These are phyloP conservation scores for Macadamia tetraphylla DNA, from an alignment of 164 flowering plant species.

Conservation along the genomic window DNA sequence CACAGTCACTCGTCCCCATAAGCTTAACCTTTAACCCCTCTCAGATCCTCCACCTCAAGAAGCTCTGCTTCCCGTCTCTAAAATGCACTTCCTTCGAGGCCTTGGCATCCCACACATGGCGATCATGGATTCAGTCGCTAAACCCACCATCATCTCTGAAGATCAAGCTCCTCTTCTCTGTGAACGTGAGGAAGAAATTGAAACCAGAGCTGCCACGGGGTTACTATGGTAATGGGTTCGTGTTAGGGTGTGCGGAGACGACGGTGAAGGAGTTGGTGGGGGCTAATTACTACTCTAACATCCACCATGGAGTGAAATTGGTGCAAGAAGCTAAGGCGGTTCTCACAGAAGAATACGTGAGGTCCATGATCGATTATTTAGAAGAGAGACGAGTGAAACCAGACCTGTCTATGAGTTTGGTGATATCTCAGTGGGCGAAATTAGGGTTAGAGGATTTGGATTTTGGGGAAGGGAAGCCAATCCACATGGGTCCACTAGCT, in stretches of 20 bases:
- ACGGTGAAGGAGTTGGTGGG: constrained; percentile 36
- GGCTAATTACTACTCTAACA: constrained; percentile 17
- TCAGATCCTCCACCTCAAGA: constrained; percentile 53
- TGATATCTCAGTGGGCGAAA: constrained; percentile 80
- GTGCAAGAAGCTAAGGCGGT: constrained; percentile 60
- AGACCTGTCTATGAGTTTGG: constrained; percentile 53
- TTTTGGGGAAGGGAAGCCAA: constrained; percentile 41
- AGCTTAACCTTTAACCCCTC: constrained; percentile 56
- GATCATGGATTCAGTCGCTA: constrained; percentile 64
- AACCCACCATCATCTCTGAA: constrained; percentile 26
- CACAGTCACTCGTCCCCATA: constrained; percentile 48
- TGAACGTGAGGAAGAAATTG: constrained; percentile 45
- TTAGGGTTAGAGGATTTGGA: constrained; percentile 79
- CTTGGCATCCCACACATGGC: constrained; percentile 89
- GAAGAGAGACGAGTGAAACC: constrained; percentile 54
- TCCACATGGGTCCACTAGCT: not conserved
- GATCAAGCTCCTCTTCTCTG: constrained; percentile 80
- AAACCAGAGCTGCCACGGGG: constrained; percentile 49
- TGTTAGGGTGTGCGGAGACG: constrained; percentile 71
- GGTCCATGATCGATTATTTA: constrained; percentile 53
- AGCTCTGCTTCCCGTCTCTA: constrained; percentile 47
- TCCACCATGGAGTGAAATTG: constrained; percentile 41
- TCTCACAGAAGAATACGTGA: constrained; percentile 42
- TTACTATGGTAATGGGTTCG: constrained; percentile 85
- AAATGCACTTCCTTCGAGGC: constrained; percentile 89